Percentiles rank a stretch among this genome's conserved stretches.
Conservation (phyloP, 1,284 basidiomycete genomes). For the Apiotrichum mycotoxinovorans region DNA sequence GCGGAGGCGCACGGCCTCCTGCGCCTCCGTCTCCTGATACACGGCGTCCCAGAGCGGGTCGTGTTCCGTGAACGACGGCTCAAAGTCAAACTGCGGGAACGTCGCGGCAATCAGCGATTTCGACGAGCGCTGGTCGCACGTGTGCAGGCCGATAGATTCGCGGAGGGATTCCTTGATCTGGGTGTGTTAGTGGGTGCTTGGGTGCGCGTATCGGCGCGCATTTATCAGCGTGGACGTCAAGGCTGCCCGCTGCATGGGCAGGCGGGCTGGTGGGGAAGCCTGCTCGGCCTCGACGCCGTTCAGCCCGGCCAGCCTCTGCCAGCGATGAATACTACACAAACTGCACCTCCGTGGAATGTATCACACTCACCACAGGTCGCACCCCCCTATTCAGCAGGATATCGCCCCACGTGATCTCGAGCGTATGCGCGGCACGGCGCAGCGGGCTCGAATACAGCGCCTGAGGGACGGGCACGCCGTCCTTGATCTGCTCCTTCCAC, state of each 20-base stretch:
- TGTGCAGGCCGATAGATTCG: constrained; percentile 38
- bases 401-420: constrained; percentile 39
- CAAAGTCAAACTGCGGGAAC: constrained; percentile 36
- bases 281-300: too few relatives aligned
- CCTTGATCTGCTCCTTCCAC: constrained; percentile 33
- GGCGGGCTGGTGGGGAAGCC: too few relatives aligned
- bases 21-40: constrained; percentile 30
- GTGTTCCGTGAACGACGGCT: constrained; percentile 38
- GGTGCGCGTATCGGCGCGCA: too few relatives aligned
- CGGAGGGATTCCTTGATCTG: constrained; percentile 36
- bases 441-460: constrained; percentile 38
- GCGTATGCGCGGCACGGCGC: constrained; percentile 30
- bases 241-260: too few relatives aligned
- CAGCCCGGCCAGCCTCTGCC: too few relatives aligned
- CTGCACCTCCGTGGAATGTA: too few relatives aligned
- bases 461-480: constrained; percentile 33
- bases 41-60: constrained; percentile 38
- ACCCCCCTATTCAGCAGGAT: constrained; percentile 20
- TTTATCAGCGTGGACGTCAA: too few relatives aligned
- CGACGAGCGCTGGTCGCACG: constrained; percentile 38
- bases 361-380: constrained; percentile 8
- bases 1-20: constrained; percentile 31
- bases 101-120: constrained; percentile 22
- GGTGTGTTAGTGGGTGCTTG: constrained; percentile 8
- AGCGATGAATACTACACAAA: too few relatives aligned